phyloP scores from a whole-genome alignment of 2,329 filamentous ascomycete species.

The Monilinia vaccinii-corymbosi region DNA sequence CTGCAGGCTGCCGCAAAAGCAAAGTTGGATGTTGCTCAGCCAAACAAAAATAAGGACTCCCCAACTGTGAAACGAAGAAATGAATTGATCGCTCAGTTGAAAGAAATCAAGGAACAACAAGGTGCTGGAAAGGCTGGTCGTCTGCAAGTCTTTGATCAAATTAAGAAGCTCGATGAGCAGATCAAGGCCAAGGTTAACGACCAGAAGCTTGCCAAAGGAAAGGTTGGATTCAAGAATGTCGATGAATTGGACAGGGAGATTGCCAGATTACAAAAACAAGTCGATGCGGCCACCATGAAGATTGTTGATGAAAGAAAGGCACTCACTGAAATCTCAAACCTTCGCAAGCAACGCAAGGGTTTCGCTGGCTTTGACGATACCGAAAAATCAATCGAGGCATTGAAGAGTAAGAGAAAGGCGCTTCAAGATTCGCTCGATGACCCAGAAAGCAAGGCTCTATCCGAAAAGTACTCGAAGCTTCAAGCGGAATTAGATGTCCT shows the following conservation, averaged over 20 bases:
- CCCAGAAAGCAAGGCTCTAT: conserved; percentile 80
- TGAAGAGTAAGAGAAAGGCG: conserved; percentile 79
- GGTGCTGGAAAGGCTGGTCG: conserved; percentile 78
- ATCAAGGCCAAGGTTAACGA: conserved; percentile 77
- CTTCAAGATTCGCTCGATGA: conserved; percentile 86
- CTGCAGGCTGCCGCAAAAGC: conserved; percentile 75
- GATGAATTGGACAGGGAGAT: conserved; percentile 87
- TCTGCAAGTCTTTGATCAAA: conserved; percentile 71
- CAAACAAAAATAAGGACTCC: conserved; percentile 69
- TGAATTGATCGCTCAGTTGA: conserved; percentile 74
- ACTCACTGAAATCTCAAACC: conserved; percentile 67
- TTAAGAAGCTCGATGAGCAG: conserved; percentile 85
- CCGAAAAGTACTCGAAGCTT: conserved; percentile 75
- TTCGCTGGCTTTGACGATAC: conserved; percentile 76
- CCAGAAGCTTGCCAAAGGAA: conserved; percentile 75
- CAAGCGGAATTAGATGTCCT: conserved; percentile 82
- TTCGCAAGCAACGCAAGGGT: conserved; percentile 85
- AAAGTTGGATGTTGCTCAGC: conserved; percentile 77
- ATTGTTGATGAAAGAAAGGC: conserved; percentile 97
- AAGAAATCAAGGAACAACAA: conserved; percentile 80
- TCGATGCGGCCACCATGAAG: conserved; percentile 86
- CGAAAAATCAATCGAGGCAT: conserved; percentile 81
- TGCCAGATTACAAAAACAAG: conserved; percentile 68
- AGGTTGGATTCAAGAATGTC: conserved; percentile 74
- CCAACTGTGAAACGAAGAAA: conserved; percentile 74